Base-by-base conservation (phyloP, 768 basidiomycete genomes). In the Serendipita sp. region DNA sequence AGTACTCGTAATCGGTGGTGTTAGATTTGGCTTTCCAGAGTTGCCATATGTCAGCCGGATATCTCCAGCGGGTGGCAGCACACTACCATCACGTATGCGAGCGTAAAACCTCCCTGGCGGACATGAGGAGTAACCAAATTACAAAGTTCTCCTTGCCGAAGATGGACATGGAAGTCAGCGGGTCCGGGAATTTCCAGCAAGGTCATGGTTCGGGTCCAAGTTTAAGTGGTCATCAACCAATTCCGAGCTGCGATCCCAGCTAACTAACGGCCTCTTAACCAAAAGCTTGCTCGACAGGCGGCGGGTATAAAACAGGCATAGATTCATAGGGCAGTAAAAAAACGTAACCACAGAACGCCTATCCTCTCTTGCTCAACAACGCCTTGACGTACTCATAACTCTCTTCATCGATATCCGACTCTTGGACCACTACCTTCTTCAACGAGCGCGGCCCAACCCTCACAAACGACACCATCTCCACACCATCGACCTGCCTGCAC, bases 111-210 rank as follows among this genome's bases (percentile, higher is more conserved):
- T 48, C 96, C 96, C 72, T 84, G 76, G 38, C 83, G 80, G 63
- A 99, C 89, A 77, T 97, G 92, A 15, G 92, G 91, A 3, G 86
- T 85, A 44, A 98, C 92, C 13, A 98, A 81, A 64, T 82, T 76
- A 30, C 87, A 86, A 68, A 99, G 76, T 37, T 82, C 75, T 34
- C 89, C 92, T 73, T 98, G 92, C 46, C 96, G 84, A 34, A 99
- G 84, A 74, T 99, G 95, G 69, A 97, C 94, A 77, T 99, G 96
- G 72, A 96, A 95, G 77, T 93, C 92, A 37, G 89, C 87, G 15
- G 92, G 90, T 1, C 88, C 83, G 13, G 75, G 67, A 45, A 86
- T 38, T 60, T 60, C 37, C 1, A 66, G 58, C 54, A 69, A 63
- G n/a, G 46, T 56, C 45, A 66, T 67, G 13, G 24, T 65, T 44